These are phyloP conservation scores for Aspergillus tanneri DNA, from an alignment of 2,329 filamentous ascomycete species.

Conservation along the genomic window DNA sequence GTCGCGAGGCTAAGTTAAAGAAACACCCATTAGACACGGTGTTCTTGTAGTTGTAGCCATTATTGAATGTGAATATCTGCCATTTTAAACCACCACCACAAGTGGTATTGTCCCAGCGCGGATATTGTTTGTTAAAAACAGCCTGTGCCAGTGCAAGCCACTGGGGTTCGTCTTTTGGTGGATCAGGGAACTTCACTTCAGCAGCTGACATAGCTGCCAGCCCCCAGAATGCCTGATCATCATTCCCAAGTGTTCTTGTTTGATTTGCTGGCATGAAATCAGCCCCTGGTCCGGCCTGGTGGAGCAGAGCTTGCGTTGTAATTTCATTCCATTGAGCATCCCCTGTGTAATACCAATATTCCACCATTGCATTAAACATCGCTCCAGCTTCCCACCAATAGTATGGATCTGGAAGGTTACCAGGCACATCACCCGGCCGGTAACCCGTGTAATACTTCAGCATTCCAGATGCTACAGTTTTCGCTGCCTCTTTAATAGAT, in stretches of 20 bases:
- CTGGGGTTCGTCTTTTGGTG: constrained; percentile 55
- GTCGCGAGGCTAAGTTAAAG: constrained; percentile 33
- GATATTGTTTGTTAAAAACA: constrained; percentile 74
- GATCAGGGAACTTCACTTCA: constrained; percentile 43
- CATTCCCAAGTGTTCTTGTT: constrained; percentile 50
- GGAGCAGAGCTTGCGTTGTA: constrained; percentile 37
- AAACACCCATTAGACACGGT: constrained; percentile 37
- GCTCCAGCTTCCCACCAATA: constrained; percentile 68
- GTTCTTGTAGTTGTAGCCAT: constrained; percentile 36
- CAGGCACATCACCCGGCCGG: constrained; percentile 46
- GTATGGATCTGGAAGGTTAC: constrained; percentile 46
- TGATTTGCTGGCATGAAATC: constrained; percentile 46
- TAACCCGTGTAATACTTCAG: constrained; percentile 48
- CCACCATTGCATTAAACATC: constrained; percentile 42
- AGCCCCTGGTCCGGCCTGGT: constrained; percentile 38
- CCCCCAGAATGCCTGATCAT: constrained; percentile 60
- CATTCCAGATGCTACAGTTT: constrained; percentile 43
- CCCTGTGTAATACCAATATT: constrained; percentile 46
- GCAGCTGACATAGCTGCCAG: constrained; percentile 57
- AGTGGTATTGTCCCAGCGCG: constrained; percentile 64
- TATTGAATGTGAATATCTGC: constrained; percentile 36
- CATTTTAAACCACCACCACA: constrained; percentile 68
- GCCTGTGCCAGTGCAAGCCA: constrained; percentile 79
- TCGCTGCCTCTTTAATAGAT: constrained; percentile 45
- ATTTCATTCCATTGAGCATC: constrained; percentile 42